A percentile compares a stretch with the other conserved stretches of the same genome.
phyloP scores from a whole-genome alignment of 305 asterid genomes.

The Plantago rigida region DNA sequence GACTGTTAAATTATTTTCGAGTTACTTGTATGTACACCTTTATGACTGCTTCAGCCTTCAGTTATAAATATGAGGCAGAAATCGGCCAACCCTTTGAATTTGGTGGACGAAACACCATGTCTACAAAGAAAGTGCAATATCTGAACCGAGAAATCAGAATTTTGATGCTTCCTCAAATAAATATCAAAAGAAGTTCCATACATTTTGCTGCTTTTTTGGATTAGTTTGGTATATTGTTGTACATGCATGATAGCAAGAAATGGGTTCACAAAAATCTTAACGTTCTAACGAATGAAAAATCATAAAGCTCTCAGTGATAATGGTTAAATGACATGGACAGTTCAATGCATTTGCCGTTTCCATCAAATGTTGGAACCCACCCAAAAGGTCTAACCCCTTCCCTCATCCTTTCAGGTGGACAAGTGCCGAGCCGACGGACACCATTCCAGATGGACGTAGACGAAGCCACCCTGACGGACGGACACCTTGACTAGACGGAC shows the following conservation, averaged over 20 bases:
- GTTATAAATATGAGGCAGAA: background rate
- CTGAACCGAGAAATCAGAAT: slow-evolving; percentile 1
- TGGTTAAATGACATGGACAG: background rate
- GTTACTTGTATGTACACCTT: background rate
- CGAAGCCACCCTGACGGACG: no score
- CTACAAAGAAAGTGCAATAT: slow-evolving; percentile 1
- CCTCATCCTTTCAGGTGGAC: no score
- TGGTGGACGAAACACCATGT: slow-evolving; percentile 28
- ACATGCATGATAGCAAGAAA: no score
- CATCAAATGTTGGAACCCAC: background rate
- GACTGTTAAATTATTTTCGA: background rate
- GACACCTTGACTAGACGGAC: no score
- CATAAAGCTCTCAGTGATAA: background rate
- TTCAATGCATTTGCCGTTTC: background rate
- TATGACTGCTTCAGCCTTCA: background rate
- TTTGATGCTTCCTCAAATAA: no score
- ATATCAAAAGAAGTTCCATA: no score
- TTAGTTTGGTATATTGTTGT: no score
- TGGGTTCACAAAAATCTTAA: no score
- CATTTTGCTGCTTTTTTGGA: background rate
- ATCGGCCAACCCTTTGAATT: slow-evolving; percentile 22
- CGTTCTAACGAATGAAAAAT: background rate
- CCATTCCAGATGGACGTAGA: no score
- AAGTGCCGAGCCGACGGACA: no score
- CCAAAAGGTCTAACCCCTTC: no score